Evolutionary conservation across 768 basidiomycete species (phyloP).

Genomic region (Boletus bicolor): DNA sequence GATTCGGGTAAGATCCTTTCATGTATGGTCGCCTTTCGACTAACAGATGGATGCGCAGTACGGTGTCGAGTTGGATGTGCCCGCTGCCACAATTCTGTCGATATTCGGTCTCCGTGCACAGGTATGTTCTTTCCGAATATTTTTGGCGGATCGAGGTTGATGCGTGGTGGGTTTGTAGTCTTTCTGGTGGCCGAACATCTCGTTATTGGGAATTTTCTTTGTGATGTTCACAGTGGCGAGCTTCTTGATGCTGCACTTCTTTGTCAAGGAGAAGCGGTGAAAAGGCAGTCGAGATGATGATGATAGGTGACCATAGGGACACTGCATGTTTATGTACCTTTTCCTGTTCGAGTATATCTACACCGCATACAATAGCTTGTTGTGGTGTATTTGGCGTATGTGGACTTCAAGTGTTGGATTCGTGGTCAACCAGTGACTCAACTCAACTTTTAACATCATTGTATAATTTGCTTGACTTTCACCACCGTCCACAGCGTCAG

Average conservation of each 20-base stretch:
- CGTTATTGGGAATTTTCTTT: conserved; percentile 83
- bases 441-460: conserved; percentile 4
- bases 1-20: conserved; percentile 58
- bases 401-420: conserved; percentile 8
- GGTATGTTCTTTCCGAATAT: conserved; percentile 36
- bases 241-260: conserved; percentile 80
- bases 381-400: conserved; percentile 23
- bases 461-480: conserved; percentile 4
- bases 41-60: conserved; percentile 53
- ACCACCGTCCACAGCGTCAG: conserved; percentile 4
- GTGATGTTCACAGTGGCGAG: conserved; percentile 71
- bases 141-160: conserved; percentile 7
- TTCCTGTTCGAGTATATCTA: background rate
- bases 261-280: conserved; percentile 72
- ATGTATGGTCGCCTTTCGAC: background rate
- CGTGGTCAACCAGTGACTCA: background rate
- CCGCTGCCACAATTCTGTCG: conserved; percentile 92
- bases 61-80: conserved; percentile 94
- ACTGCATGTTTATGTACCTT: background rate
- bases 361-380: background rate
- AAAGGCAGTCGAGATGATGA: background rate
- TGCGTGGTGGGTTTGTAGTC: conserved; percentile 43
- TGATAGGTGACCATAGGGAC: background rate
- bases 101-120: conserved; percentile 91
- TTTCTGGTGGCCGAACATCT: conserved; percentile 98